Evolutionary conservation across 129 eudicot species (phyloP).

Genomic region (Erigeron canadensis): DNA sequence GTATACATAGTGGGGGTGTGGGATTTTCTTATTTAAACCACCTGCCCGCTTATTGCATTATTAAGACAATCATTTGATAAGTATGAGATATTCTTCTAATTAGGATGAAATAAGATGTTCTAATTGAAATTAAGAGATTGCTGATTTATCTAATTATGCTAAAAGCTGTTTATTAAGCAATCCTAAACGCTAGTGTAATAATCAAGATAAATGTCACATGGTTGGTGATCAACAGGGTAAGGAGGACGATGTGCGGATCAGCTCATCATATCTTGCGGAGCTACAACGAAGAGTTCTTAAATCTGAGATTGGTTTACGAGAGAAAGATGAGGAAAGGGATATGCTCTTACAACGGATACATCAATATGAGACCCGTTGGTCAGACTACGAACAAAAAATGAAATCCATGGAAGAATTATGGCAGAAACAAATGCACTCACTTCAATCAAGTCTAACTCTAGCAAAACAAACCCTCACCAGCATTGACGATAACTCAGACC

Average conservation of each 20-base stretch:
- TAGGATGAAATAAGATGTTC: too few species aligned
- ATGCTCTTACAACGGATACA: slow-evolving; percentile 67
- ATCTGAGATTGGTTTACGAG: slow-evolving; percentile 71
- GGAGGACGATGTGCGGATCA: slow-evolving; percentile 63
- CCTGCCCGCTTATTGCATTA: too few species aligned
- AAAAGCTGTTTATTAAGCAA: not conserved
- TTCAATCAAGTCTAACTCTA: slow-evolving; percentile 70
- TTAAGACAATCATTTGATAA: too few species aligned
- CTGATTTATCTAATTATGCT: not conserved
- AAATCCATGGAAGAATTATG: slow-evolving; percentile 89
- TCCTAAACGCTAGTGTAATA: not conserved
- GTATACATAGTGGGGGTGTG: not conserved
- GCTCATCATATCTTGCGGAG: slow-evolving; percentile 67
- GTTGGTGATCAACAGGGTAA: slow-evolving; percentile 39
- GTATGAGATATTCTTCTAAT: too few species aligned
- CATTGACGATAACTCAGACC: slow-evolving; percentile 53
- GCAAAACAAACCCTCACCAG: slow-evolving; percentile 70
- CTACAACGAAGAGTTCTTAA: slow-evolving; percentile 72
- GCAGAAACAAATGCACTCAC: slow-evolving; percentile 90
- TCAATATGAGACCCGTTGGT: slow-evolving; percentile 84
- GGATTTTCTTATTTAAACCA: not conserved
- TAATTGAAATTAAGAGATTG: too few species aligned
- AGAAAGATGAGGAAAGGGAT: slow-evolving; percentile 80
- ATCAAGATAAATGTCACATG: not conserved
- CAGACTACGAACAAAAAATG: slow-evolving; percentile 86